These are phyloP conservation scores for Podospora bellae-mahoneyi DNA, from an alignment of 495 filamentous ascomycete species.

Conservation along the genomic window DNA sequence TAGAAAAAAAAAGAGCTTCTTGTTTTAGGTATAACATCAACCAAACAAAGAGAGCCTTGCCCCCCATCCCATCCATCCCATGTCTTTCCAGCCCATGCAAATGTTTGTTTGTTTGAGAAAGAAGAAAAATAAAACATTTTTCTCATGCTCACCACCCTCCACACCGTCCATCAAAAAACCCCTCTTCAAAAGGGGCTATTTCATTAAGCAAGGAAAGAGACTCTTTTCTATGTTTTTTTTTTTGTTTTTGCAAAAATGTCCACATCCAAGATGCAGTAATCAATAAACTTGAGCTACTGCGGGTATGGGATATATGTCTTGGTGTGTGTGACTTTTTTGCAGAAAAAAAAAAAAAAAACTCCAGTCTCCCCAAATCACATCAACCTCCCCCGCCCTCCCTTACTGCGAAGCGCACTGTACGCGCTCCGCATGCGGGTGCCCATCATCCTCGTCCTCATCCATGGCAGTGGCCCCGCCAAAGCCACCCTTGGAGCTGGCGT, in stretches of 20 bases:
- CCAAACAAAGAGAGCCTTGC: neutral
- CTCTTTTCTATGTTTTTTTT: no score
- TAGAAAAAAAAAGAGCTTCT: neutral
- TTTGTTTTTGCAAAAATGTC: neutral
- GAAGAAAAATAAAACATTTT: neutral
- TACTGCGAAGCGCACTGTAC: slow-evolving; percentile 99
- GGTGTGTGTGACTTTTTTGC: neutral
- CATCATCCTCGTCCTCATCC: slow-evolving; percentile 69
- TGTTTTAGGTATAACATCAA: neutral
- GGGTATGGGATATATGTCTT: neutral
- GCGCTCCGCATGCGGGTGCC: slow-evolving; percentile 79
- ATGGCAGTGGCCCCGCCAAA: slow-evolving; percentile 54
- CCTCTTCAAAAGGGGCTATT: neutral
- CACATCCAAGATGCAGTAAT: neutral
- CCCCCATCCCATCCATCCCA: neutral
- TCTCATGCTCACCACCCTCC: neutral
- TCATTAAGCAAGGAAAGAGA: slow-evolving; percentile 5
- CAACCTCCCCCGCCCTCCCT: slow-evolving; percentile 52
- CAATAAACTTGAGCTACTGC: neutral
- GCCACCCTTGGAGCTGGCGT: slow-evolving; percentile 68
- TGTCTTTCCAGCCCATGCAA: neutral
- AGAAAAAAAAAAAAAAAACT: neutral
- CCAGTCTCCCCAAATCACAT: neutral
- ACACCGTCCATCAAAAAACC: neutral
- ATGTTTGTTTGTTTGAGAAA: neutral